These are phyloP conservation scores for Alliaria petiolata DNA, from an alignment of 345 rosid genomes.

Conservation along the genomic window DNA sequence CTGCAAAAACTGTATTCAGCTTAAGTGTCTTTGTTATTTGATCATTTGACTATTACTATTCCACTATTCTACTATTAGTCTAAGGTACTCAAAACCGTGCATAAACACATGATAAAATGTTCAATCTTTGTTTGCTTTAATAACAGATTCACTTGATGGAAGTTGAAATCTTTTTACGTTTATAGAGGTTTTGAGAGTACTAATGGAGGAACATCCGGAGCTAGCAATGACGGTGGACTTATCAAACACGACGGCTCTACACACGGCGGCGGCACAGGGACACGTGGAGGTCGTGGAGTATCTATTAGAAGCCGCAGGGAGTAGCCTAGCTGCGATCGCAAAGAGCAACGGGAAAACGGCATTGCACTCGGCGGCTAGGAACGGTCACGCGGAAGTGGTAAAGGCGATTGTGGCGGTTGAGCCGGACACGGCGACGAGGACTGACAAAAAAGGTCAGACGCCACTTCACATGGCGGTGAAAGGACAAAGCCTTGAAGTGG, in stretches of 20 bases:
- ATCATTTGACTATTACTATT: too few relatives aligned
- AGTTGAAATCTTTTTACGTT: neutral
- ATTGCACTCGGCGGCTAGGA: slow-evolving; percentile 87
- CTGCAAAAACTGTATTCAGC: too few relatives aligned
- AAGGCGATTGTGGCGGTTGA: slow-evolving; percentile 60
- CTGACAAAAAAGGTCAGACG: slow-evolving; percentile 90
- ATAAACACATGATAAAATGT: neutral
- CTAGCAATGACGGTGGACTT: slow-evolving; percentile 92
- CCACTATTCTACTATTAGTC: too few relatives aligned
- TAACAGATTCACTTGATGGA: neutral
- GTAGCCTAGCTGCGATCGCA: slow-evolving; percentile 78
- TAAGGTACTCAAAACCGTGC: neutral
- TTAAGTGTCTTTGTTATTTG: too few relatives aligned
- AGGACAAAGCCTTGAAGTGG: slow-evolving; percentile 68
- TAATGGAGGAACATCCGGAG: slow-evolving; percentile 77
- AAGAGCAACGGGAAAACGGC: slow-evolving; percentile 92
- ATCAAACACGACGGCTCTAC: slow-evolving; percentile 82
- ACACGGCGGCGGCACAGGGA: slow-evolving; percentile 89
- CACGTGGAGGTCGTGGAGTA: slow-evolving; percentile 70
- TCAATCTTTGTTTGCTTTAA: neutral
- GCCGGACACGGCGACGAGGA: slow-evolving; percentile 54
- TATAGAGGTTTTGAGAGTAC: slow-evolving; percentile 60
- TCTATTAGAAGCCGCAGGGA: slow-evolving; percentile 57
- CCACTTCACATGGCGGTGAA: slow-evolving; percentile 96
- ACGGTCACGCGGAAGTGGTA: slow-evolving; percentile 76